These are phyloP conservation scores for Conidiobolus incongruus DNA, from an alignment of 371 early-diverging fungal genomes.

Conservation along the genomic window DNA sequence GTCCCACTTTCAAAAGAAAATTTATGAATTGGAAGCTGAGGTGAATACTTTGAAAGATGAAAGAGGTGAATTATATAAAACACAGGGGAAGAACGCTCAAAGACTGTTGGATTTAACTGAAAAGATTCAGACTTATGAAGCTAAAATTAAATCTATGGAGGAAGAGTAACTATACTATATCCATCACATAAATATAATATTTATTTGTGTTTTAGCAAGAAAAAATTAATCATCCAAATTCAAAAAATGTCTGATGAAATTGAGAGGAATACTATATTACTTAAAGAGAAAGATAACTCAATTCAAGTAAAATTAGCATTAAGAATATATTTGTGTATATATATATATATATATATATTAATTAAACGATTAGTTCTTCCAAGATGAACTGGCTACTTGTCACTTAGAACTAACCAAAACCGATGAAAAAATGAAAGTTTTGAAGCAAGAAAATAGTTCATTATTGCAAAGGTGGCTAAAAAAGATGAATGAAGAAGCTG, in stretches of 20 bases:
- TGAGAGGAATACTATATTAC: constrained; percentile 26
- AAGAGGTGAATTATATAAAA: constrained; percentile 69
- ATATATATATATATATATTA: neutral
- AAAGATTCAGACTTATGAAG: constrained; percentile 33
- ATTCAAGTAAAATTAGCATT: constrained; percentile 32
- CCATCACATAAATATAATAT: neutral
- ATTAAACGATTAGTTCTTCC: constrained; percentile 31
- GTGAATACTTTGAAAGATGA: constrained; percentile 60
- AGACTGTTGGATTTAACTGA: constrained; percentile 69
- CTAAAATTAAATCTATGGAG: constrained; percentile 26
- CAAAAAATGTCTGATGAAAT: constrained; percentile 15
- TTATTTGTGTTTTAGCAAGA: constrained; percentile 12
- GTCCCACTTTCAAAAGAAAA: constrained; percentile 21
- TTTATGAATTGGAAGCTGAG: constrained; percentile 51
- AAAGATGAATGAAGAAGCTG: constrained; percentile 81
- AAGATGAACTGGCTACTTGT: constrained; percentile 76
- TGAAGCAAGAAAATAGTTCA: constrained; percentile 63
- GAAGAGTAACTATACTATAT: constrained; percentile 28
- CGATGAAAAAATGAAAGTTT: constrained; percentile 46
- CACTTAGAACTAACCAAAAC: constrained; percentile 74
- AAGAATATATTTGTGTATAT: neutral
- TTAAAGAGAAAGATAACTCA: constrained; percentile 63
- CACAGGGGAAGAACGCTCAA: constrained; percentile 78
- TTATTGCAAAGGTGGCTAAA: constrained; percentile 76
- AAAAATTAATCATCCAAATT: constrained; percentile 17